phyloP scores from a whole-genome alignment of 768 basidiomycete species.

The Lactarius akahatsu region DNA sequence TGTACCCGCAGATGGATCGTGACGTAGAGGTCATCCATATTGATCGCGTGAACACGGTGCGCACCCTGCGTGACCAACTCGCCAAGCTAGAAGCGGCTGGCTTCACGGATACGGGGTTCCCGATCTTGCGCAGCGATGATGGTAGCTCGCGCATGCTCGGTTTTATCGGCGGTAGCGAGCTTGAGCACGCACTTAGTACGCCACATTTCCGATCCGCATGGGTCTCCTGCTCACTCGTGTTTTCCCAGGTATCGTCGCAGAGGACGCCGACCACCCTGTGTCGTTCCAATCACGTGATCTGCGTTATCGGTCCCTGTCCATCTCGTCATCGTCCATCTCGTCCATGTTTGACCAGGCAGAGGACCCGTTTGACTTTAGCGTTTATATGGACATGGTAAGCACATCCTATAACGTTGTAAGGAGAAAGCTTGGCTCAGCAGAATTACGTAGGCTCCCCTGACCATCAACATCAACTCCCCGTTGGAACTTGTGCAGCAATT shows the following conservation, averaged over 20 bases:
- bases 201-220: not conserved
- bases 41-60: constrained; percentile 74
- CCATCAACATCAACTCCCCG: constrained; percentile 79
- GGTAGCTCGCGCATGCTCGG: constrained; percentile 71
- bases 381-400: constrained; percentile 84
- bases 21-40: constrained; percentile 69
- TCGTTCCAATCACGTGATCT: constrained; percentile 55
- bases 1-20: constrained; percentile 54
- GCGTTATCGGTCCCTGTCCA: constrained; percentile 36
- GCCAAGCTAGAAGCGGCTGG: constrained; percentile 55
- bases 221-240: not conserved
- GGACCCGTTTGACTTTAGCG: constrained; percentile 77
- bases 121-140: constrained; percentile 62
- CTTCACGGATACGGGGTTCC: constrained; percentile 81
- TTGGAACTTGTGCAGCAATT: constrained; percentile 91
- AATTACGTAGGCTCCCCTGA: constrained; percentile 71
- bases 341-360: constrained; percentile 43
- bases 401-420: constrained; percentile 9
- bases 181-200: constrained; percentile 89
- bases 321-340: constrained; percentile 57
- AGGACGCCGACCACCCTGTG: constrained; percentile 64
- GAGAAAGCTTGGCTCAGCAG: not conserved
- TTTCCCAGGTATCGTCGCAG: constrained; percentile 64
- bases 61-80: constrained; percentile 70
- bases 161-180: constrained; percentile 88